Conservation (phyloP, 768 basidiomycete genomes). For the Saitozyma podzolica region DNA sequence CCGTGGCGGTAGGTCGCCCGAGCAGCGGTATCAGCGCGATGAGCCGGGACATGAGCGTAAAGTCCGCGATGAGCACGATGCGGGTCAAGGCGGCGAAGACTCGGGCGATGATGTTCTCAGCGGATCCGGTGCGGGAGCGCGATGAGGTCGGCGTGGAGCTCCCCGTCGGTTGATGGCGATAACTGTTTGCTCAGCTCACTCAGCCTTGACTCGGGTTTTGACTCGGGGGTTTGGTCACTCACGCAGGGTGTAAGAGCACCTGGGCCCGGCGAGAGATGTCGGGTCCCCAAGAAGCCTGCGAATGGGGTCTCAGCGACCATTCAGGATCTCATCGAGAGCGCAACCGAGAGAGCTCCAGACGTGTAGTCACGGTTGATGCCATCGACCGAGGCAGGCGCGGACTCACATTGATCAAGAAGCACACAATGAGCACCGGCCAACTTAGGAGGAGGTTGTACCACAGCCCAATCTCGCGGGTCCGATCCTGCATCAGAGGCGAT, state of each 20-base stretch:
- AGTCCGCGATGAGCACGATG: constrained; percentile 47
- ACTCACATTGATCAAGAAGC: constrained; percentile 51
- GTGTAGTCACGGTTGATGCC: not conserved
- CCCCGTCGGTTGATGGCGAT: constrained; percentile 39
- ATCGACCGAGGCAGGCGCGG: not conserved
- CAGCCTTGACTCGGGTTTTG: no score
- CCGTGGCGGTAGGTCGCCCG: constrained; percentile 30
- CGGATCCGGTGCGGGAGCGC: constrained; percentile 1
- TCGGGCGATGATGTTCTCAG: constrained; percentile 15
- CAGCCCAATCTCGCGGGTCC: constrained; percentile 39
- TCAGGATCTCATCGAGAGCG: not conserved
- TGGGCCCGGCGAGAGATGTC: constrained; percentile 46
- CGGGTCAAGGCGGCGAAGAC: constrained; percentile 25
- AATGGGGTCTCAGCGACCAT: constrained; percentile 1
- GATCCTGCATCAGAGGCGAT: constrained; percentile 16
- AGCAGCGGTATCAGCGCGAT: constrained; percentile 37
- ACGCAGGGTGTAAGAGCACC: constrained; percentile 41
- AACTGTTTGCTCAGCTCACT: constrained; percentile 10
- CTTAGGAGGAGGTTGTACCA: constrained; percentile 48
- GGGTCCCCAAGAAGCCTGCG: constrained; percentile 41
- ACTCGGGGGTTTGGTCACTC: constrained; percentile 2
- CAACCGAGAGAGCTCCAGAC: not conserved
- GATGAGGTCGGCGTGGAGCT: constrained; percentile 14
- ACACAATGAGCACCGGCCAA: constrained; percentile 48
- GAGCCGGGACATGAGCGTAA: constrained; percentile 45